phyloP scores from a whole-genome alignment of 805 yeast species.

The Yarrowia phangngaensis region DNA sequence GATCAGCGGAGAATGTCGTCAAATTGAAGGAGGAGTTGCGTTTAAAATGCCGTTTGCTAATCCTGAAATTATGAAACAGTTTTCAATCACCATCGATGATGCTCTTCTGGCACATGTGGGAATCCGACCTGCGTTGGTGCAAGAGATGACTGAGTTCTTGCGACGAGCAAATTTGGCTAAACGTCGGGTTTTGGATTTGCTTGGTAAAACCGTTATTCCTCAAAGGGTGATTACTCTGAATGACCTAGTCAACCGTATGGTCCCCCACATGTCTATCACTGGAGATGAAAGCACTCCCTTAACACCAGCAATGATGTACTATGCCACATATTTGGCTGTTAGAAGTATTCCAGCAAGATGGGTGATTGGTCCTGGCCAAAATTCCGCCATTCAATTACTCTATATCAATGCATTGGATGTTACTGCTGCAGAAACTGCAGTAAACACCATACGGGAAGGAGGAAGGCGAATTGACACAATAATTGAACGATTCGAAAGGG shows the following conservation, averaged over 20 bases:
- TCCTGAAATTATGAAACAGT: constrained; percentile 8
- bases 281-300: constrained; percentile 2
- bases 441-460: constrained; percentile 13
- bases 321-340: constrained; percentile 18
- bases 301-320: constrained; percentile 11
- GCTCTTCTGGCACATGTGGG: constrained; percentile 1
- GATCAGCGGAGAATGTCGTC: constrained; percentile 7
- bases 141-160: constrained; percentile 13
- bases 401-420: constrained; percentile 17
- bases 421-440: constrained; percentile 2
- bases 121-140: constrained; percentile 16
- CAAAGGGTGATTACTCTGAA: constrained; percentile 20
- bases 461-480: background rate
- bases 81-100: background rate
- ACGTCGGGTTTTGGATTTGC: background rate
- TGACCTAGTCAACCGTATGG: constrained; percentile 5
- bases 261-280: background rate
- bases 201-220: constrained; percentile 4
- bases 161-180: constrained; percentile 3
- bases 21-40: background rate
- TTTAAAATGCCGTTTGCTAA: constrained; percentile 21
- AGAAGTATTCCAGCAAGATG: constrained; percentile 17
- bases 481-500: constrained; percentile 1
- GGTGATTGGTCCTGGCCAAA: constrained; percentile 8
- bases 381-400: background rate